Evolutionary conservation across 164 flowering plant genomes (phyloP), one percentile per base, ranked within the genome.

Genomic region (Berberis vulgaris): DNA sequence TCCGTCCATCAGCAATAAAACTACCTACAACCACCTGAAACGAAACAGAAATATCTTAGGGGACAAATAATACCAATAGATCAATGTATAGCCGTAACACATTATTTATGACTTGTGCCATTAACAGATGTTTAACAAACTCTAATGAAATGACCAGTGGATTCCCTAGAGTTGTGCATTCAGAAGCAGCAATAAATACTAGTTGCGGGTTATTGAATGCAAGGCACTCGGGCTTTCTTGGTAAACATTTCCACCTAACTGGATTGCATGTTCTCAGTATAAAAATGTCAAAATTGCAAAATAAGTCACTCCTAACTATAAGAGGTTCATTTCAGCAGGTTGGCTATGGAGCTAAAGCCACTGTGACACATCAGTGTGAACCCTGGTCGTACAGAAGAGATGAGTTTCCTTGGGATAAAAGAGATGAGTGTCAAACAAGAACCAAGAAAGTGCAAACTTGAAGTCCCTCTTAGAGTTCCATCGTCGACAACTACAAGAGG

Each of bases 21-120:
- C 95, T 91, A 43, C 88, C 98, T 54, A 86, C 84, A n/a, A 87
- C 78, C 49, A 89, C 92, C 97, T 89, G 90, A 71, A 75, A 57
- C 42, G 47, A 40, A 60, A 43, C 43, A 6, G 13, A 53, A 3
- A 45, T 41, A 39, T 4, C n/a, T 13, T 11, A 3, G 5, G 39
- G 54, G n/a, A 45, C 7, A 56, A 3, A 56, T 11, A 40, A 10
- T 38, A 3, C 8, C 9, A 13, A 5, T 56, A 11, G 7, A 56
- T 2, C 6, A 6, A 57, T 57, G 3, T 41, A 41, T 10, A 42
- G 44, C 60, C 43, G 39, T 54, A 54, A 9, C 40, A 12, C 13
- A 38, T 54, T 8, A 54, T 7, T 12, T n/a, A 12, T 38, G 6
- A 12, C 9, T 54, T 1, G 13, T 54, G 57, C 40, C 1, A 38